A percentile compares a stretch with the other conserved stretches of the same genome.
These are phyloP conservation scores for Mucor mucedo DNA, from an alignment of 371 early-diverging fungal genomes.

Conservation along the genomic window DNA sequence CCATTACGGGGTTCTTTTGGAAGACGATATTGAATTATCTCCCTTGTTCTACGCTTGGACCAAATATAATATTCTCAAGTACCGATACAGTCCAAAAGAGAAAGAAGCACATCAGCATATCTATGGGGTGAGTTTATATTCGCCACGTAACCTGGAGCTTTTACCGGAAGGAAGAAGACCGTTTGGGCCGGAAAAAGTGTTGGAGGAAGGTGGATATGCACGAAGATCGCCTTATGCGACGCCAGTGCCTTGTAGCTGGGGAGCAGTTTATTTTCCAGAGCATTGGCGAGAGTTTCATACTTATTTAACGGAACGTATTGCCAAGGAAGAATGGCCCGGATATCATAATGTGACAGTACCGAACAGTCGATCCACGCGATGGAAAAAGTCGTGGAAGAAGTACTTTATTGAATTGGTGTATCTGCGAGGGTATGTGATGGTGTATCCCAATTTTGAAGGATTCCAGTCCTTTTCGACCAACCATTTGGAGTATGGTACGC, in stretches of 20 bases:
- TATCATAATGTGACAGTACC: constrained; percentile 47
- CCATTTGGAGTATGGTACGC: constrained; percentile 67
- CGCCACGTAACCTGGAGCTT: constrained; percentile 63
- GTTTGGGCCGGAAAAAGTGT: constrained; percentile 31
- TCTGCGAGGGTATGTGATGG: constrained; percentile 66
- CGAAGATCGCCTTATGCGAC: constrained; percentile 55
- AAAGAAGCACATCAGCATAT: constrained; percentile 39
- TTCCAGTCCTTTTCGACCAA: constrained; percentile 71
- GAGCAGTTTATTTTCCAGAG: constrained; percentile 72
- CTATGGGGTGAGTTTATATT: constrained; percentile 67
- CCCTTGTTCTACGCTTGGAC: constrained; percentile 67
- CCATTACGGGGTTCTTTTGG: constrained; percentile 66
- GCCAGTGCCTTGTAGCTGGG: constrained; percentile 73
- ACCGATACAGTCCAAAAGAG: constrained; percentile 54
- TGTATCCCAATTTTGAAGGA: constrained; percentile 67
- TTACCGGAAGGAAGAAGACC: constrained; percentile 54
- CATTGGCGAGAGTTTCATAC: constrained; percentile 70
- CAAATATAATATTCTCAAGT: constrained; percentile 63
- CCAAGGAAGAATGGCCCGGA: constrained; percentile 36
- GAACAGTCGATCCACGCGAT: constrained; percentile 58
- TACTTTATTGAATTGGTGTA: constrained; percentile 70
- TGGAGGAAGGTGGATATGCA: constrained; percentile 29
- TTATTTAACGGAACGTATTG: constrained; percentile 54
- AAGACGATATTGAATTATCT: constrained; percentile 73
- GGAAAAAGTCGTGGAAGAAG: constrained; percentile 72